Evolutionary conservation across 192 early-diverging fungal genomes (phyloP).

Genomic region (Coemansia sp.): DNA sequence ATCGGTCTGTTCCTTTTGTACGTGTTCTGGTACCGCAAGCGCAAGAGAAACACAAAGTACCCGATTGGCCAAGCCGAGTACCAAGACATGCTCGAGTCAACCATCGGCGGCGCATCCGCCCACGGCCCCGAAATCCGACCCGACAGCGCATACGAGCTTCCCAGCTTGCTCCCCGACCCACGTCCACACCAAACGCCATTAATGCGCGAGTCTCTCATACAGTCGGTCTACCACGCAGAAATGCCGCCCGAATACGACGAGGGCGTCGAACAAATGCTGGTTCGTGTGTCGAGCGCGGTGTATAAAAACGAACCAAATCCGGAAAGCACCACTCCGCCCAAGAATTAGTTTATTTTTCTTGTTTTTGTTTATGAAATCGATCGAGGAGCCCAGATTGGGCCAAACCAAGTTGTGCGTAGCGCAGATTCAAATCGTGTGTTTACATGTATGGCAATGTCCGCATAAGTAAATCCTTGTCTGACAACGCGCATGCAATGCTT

Average conservation of each 20-base stretch:
- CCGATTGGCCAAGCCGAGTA: neutral
- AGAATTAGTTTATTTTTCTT: neutral
- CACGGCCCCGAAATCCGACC: neutral
- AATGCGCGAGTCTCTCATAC: neutral
- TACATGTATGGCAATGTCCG: too few relatives aligned
- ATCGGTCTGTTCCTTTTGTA: neutral
- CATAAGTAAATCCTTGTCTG: too few relatives aligned
- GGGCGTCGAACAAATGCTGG: neutral
- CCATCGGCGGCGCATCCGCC: neutral
- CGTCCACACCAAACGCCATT: too few relatives aligned
- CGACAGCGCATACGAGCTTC: neutral
- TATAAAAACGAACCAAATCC: too few relatives aligned
- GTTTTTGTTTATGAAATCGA: slow-evolving; percentile 1
- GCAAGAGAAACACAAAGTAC: neutral
- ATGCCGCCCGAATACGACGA: slow-evolving; percentile 4
- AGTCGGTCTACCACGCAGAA: neutral
- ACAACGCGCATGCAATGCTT: too few relatives aligned
- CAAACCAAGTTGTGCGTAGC: too few relatives aligned
- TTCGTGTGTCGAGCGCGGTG: neutral
- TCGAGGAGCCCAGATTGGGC: neutral
- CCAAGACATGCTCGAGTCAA: slow-evolving; percentile 1
- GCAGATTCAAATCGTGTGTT: too few relatives aligned
- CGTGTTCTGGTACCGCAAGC: neutral
- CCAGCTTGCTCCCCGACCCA: neutral
- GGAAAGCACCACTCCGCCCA: too few relatives aligned